phyloP scores from a whole-genome alignment of 2,329 filamentous ascomycete genomes.

The Clonostachys rhizophaga region DNA sequence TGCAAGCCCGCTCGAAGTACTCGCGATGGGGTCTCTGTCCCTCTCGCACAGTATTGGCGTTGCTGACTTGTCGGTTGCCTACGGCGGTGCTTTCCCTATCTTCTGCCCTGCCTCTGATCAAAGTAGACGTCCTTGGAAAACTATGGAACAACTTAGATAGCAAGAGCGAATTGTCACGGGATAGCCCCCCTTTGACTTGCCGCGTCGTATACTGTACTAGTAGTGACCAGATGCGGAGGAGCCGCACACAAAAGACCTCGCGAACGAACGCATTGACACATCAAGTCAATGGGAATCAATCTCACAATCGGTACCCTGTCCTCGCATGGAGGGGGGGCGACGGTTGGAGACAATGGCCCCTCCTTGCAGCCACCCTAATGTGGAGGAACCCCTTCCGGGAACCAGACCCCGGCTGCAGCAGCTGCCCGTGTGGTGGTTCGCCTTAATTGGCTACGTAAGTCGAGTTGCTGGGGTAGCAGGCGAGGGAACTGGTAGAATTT shows the following conservation, averaged over 20 bases:
- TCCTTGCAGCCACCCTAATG: constrained; percentile 23
- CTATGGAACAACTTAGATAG: too few relatives aligned
- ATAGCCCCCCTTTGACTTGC: too few relatives aligned
- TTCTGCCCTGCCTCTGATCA: too few relatives aligned
- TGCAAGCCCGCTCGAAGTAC: neutral
- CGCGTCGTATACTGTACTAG: neutral
- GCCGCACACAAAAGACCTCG: neutral
- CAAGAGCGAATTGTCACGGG: too few relatives aligned
- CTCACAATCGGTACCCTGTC: too few relatives aligned
- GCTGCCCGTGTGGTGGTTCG: constrained; percentile 13
- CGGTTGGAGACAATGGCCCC: constrained; percentile 18
- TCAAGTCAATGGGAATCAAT: too few relatives aligned
- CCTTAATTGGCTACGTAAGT: constrained; percentile 16
- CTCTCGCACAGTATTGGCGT: neutral
- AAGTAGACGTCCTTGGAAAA: too few relatives aligned
- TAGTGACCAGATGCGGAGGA: neutral
- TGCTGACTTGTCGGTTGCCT: too few relatives aligned
- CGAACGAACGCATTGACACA: too few relatives aligned
- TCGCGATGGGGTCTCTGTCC: neutral
- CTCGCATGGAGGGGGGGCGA: neutral
- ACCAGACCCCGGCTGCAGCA: constrained; percentile 14
- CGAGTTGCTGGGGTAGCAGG: neutral
- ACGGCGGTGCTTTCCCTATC: too few relatives aligned
- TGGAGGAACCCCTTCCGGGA: constrained; percentile 20
- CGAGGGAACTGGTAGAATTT: constrained; percentile 4